phyloP scores from a whole-genome alignment of 139 green algal genomes.

The Chlamydomonas schloesseri region DNA sequence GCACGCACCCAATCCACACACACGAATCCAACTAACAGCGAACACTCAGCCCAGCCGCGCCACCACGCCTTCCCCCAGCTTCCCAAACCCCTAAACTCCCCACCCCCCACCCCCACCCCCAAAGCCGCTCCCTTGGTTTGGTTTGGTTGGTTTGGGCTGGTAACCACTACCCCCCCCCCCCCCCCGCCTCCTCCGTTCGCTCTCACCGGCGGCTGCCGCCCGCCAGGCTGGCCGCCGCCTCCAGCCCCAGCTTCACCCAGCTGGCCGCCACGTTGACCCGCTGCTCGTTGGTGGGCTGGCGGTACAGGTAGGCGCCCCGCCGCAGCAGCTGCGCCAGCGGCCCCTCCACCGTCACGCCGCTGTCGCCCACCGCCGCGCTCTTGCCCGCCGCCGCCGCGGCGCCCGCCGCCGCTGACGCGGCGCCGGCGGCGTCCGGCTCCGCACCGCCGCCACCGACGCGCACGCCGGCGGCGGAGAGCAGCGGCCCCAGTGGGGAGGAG shows the following conservation, averaged over 20 bases:
- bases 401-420: too few relatives aligned
- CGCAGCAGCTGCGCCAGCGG: constrained; percentile 82
- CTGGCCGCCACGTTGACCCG: constrained; percentile 71
- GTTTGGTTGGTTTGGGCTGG: too few relatives aligned
- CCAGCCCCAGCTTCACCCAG: constrained; percentile 69
- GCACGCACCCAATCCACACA: too few relatives aligned
- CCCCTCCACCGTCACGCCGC: constrained; percentile 84
- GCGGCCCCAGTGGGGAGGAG: constrained; percentile 66
- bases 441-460: constrained; percentile 29
- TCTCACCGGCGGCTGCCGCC: background rate
- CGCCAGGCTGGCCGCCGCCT: constrained; percentile 27
- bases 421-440: too few relatives aligned
- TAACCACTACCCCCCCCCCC: too few relatives aligned
- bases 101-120: too few relatives aligned
- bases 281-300: constrained; percentile 94
- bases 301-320: constrained; percentile 91
- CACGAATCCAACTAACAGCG: too few relatives aligned
- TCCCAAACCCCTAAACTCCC: too few relatives aligned
- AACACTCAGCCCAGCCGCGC: too few relatives aligned
- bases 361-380: background rate
- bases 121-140: too few relatives aligned
- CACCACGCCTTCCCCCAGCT: too few relatives aligned
- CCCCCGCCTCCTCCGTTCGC: background rate
- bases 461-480: constrained; percentile 67
- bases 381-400: too few relatives aligned